Base-by-base conservation (phyloP, 202 grass and related monocot genomes). In the Bolboschoenoplectus hybrid region DNA sequence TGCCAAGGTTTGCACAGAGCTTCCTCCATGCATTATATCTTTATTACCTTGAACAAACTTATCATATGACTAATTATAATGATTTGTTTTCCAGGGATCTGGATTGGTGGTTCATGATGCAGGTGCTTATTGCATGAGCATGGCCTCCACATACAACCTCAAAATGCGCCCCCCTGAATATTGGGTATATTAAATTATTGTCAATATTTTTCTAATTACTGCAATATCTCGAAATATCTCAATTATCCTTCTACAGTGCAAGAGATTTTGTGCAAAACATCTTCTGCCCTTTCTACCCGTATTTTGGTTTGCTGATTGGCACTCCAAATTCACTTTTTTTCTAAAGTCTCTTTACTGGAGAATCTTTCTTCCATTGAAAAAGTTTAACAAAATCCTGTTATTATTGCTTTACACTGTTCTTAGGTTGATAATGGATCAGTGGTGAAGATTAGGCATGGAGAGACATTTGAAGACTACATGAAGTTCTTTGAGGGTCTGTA, bases 41-140 rank as follows among this genome's bases (percentile, higher is more conserved):
- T 8, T 6, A n/a, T 5, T 9, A 39, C 53, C 35, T 79, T 2
- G 32, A 19, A 36, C 13, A 2, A 60, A 79, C 10, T 0, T 79
- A 41, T 79, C 9, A 47, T 39, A 40, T 0, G 64, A 6, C 16
- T 17, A 7, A 77, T 60, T 79, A 67, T 36, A 86, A 44, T 87
- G 12, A 83, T 82, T 46, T 32, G 35, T 58, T 1, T 3, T 86
- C 73, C 82, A 96, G 93, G 93, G 96, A 90, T 78, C 89, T 89
- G 93, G 96, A 71, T 82, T 98, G 75, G 96, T 96, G 67, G 93
- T 98, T 85, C 96, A 98, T 52, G 96, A 98, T 4, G 93, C 96
- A 17, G 96, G 93, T 67, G 96, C 96, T 35, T 98, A 96, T 86
- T 96, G 96, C 85, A 98, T 98, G 96, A 98, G 96, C 89, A 98